Base-by-base conservation (phyloP, 225 moss, liverwort and hornwort species). In the Sphagnum contortum region DNA sequence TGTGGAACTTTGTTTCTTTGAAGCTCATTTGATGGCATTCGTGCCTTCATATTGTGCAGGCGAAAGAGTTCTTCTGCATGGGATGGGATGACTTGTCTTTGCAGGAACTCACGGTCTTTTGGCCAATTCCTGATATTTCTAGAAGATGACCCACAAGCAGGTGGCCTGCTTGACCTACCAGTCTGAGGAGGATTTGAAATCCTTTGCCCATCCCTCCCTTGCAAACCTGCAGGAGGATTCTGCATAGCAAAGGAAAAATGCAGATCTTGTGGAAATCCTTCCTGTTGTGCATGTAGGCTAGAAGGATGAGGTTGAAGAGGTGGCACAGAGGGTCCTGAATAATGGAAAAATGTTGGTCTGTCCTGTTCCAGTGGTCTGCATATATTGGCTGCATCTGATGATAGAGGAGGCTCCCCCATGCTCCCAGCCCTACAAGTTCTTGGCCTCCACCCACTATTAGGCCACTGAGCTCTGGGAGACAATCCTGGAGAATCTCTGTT, bases 51-150 rank as follows among this genome's bases (percentile, higher is more conserved):
- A 44, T 71, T 71, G 46, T 71, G 71, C 71, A 71, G 65, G 50
- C 68, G 67, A 12, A 73, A 68, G 11, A 68, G 48, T 46, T 73
- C 73, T 11, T 73, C 73, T 55, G 73, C 73, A 45, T 73, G 73
- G 7, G 73, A 73, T 2, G 70, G 44, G 48, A 56, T 47, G 8
- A 62, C 54, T 48, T 48, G 63, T 49, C 52, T 52, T 52, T 52
- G 7, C 1, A 48, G 70, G 56, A 63, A 45, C 54, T 70, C 70
- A 44, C 62, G 54, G 9, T 55, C 70, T 8, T 57, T 61, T 7
- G 62, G 61, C 63, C 70, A 57, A 44, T 57, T 70, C 55, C 63
- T 61, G 48, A 63, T 54, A 55, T 63, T 70, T 48, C 62, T 12
- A 64, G 63, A 47, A 62, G 62, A 56, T 29, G 48, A 48, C 5